A percentile compares a stretch with the other conserved stretches of the same genome.
These are phyloP conservation scores for Chamaenerion angustifolium DNA, from an alignment of 345 rosid species.

Conservation along the genomic window DNA sequence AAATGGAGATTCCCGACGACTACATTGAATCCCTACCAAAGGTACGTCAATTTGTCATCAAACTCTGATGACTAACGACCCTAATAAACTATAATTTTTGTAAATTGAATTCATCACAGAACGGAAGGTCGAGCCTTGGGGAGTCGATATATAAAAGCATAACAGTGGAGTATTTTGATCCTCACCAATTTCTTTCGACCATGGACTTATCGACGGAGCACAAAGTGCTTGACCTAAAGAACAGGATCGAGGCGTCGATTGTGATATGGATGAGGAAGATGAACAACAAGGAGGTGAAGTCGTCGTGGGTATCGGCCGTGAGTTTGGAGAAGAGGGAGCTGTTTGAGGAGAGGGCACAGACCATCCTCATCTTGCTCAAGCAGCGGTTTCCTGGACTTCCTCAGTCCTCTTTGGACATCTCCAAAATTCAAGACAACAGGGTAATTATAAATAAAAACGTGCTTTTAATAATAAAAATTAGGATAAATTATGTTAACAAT, in stretches of 20 bases:
- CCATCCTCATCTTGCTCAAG: constrained; percentile 60
- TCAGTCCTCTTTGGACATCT: constrained; percentile 79
- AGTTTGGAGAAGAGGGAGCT: constrained; percentile 91
- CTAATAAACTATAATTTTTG: too few relatives aligned
- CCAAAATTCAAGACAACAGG: constrained; percentile 78
- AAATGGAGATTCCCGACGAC: constrained; percentile 78
- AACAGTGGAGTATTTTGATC: constrained; percentile 64
- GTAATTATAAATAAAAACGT: too few relatives aligned
- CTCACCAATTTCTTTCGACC: constrained; percentile 53
- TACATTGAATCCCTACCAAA: constrained; percentile 88
- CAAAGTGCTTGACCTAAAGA: constrained; percentile 71
- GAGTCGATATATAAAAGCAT: constrained; percentile 57
- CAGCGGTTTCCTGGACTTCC: constrained; percentile 79
- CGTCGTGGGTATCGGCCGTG: constrained; percentile 84
- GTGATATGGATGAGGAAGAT: constrained; percentile 84
- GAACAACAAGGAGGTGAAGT: constrained; percentile 64
- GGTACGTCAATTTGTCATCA: constrained; percentile 27
- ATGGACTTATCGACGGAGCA: constrained; percentile 73
- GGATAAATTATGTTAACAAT: too few relatives aligned
- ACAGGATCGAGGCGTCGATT: constrained; percentile 78
- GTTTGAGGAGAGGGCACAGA: constrained; percentile 90
- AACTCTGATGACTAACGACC: too few relatives aligned
- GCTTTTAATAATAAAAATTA: too few relatives aligned
- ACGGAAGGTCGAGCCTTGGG: constrained; percentile 46
- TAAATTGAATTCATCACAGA: too few relatives aligned